phyloP scores from a whole-genome alignment of 2,329 filamentous ascomycete genomes.

The Allantophomopsis lycopodina region DNA sequence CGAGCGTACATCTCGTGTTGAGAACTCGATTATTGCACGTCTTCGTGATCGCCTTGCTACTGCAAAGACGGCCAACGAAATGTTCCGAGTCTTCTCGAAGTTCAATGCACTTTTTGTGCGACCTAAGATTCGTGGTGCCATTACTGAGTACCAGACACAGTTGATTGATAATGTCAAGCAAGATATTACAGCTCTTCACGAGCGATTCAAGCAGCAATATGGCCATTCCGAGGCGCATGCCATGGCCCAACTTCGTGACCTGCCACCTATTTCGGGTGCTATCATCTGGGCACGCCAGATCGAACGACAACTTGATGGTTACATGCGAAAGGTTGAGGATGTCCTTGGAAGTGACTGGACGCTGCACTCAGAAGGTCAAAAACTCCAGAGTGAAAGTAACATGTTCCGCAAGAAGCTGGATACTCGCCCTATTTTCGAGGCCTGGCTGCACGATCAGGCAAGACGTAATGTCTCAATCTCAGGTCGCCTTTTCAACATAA shows the following conservation, averaged over 20 bases:
- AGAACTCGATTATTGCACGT: constrained; percentile 96
- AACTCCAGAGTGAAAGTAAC: constrained; percentile 80
- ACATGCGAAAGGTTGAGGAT: constrained; percentile 99
- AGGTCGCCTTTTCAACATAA: constrained; percentile 82
- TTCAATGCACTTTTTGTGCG: constrained; percentile 98
- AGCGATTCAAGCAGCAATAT: constrained; percentile 98
- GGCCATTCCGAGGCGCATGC: constrained; percentile 95
- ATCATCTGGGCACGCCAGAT: constrained; percentile 98
- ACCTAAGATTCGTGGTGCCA: constrained; percentile 97
- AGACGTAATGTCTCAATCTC: constrained; percentile 82
- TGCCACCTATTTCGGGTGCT: constrained; percentile 89
- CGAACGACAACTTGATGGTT: constrained; percentile 84
- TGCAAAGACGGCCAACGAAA: constrained; percentile 95
- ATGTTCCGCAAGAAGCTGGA: constrained; percentile 95
- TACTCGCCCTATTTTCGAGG: constrained; percentile 85
- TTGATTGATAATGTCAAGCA: constrained; percentile 97
- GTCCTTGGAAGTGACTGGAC: constrained; percentile 93
- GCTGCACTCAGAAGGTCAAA: constrained; percentile 87
- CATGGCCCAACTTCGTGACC: constrained; percentile 92
- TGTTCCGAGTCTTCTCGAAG: constrained; percentile 99
- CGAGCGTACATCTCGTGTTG: constrained; percentile 88
- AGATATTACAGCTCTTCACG: constrained; percentile 84
- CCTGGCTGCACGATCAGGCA: constrained; percentile 86
- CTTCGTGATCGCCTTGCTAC: constrained; percentile 86
- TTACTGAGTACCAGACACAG: constrained; percentile 95